Conservation (phyloP, 2,329 filamentous ascomycete genomes). For the Aspergillus ibericus region DNA sequence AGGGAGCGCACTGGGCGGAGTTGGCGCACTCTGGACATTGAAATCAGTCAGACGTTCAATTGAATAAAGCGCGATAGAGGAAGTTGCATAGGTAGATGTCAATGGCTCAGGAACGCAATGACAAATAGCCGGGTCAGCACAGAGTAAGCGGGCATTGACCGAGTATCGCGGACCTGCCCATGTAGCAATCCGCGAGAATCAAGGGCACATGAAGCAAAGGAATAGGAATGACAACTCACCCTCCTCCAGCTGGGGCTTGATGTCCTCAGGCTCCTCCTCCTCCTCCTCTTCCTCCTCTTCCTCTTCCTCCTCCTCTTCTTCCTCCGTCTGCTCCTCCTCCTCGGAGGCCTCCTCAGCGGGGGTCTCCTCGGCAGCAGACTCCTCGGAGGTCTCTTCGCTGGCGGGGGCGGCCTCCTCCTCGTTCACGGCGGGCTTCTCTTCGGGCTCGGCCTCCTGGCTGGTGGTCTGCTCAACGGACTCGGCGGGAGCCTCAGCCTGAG, state of each 20-base stretch:
- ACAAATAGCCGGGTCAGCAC: background rate
- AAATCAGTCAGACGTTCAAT: background rate
- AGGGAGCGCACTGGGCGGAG: slow-evolving; percentile 77
- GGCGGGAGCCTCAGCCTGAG: slow-evolving; percentile 60
- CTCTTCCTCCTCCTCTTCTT: slow-evolving; percentile 66
- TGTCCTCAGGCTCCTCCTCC: slow-evolving; percentile 77
- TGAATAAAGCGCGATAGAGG: no score
- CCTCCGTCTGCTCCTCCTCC: slow-evolving; percentile 54
- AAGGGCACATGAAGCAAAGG: no score
- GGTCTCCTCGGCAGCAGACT: slow-evolving; percentile 53
- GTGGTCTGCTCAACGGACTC: slow-evolving; percentile 53
- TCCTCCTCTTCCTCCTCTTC: slow-evolving; percentile 80
- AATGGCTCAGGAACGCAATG: background rate
- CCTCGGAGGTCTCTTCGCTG: slow-evolving; percentile 52
- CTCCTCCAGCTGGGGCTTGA: slow-evolving; percentile 86
- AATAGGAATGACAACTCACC: slow-evolving; percentile 61
- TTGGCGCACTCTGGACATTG: slow-evolving; percentile 75
- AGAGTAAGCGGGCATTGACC: background rate
- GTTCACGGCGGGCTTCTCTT: slow-evolving; percentile 34
- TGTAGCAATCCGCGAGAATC: background rate
- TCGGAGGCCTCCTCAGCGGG: slow-evolving; percentile 47
- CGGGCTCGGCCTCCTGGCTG: slow-evolving; percentile 40
- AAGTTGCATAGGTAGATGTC: background rate
- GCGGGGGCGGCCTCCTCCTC: slow-evolving; percentile 52
- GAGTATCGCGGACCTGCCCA: background rate